A percentile compares a stretch with the other conserved stretches of the same genome.
phyloP scores from a whole-genome alignment of 2,329 filamentous ascomycete species.

The Cadophora gregata region DNA sequence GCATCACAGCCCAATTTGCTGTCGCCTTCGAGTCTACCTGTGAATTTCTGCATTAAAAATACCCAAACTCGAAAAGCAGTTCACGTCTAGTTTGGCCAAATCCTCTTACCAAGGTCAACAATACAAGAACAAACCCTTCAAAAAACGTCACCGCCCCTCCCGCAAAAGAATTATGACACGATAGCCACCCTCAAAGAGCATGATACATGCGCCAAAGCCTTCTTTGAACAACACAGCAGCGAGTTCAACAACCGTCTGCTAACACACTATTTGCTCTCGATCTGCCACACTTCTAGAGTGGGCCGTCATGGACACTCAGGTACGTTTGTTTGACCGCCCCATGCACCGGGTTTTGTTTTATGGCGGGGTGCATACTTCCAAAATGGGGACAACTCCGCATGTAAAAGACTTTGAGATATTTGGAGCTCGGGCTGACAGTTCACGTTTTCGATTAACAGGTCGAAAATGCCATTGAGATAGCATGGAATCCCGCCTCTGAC shows the following conservation, averaged over 20 bases:
- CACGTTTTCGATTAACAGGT: slow-evolving; percentile 64
- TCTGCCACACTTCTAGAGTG: slow-evolving; percentile 23
- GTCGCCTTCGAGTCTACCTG: neutral
- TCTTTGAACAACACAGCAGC: slow-evolving; percentile 22
- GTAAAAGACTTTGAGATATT: slow-evolving; percentile 11
- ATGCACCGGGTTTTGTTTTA: slow-evolving; percentile 20
- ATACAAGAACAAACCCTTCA: slow-evolving; percentile 8
- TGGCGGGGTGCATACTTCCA: slow-evolving; percentile 18
- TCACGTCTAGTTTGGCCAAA: neutral
- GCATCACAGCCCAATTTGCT: slow-evolving; percentile 6
- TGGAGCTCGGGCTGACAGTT: slow-evolving; percentile 26
- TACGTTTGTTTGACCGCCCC: slow-evolving; percentile 36
- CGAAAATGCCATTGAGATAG: slow-evolving; percentile 94
- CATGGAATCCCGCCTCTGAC: slow-evolving; percentile 81
- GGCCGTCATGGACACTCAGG: slow-evolving; percentile 43
- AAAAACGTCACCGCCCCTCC: slow-evolving; percentile 25
- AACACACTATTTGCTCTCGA: slow-evolving; percentile 14
- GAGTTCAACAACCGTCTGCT: slow-evolving; percentile 29
- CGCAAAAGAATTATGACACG: slow-evolving; percentile 38
- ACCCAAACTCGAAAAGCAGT: neutral
- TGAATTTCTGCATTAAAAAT: slow-evolving; percentile 2
- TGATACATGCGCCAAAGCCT: slow-evolving; percentile 35
- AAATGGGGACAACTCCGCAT: slow-evolving; percentile 7
- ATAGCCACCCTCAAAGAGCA: slow-evolving; percentile 38
- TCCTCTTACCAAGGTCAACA: neutral